These are phyloP conservation scores for Aspergillus nomiae DNA, from an alignment of 2,329 filamentous ascomycete genomes.

Conservation along the genomic window DNA sequence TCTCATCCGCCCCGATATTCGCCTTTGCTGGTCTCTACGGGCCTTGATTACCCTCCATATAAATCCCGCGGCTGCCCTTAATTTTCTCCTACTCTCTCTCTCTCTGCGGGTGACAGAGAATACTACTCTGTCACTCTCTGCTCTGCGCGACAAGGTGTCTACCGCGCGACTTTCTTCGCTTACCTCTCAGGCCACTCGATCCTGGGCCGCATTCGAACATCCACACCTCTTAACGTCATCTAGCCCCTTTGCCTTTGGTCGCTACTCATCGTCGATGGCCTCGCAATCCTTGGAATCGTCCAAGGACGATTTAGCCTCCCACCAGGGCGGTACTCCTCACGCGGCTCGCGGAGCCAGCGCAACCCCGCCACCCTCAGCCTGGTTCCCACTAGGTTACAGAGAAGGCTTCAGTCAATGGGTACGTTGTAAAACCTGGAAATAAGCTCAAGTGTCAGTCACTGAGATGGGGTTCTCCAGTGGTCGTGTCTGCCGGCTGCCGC, in stretches of 20 bases:
- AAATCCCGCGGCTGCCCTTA: constrained; percentile 1
- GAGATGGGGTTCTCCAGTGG: constrained; percentile 63
- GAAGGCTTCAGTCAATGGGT: constrained; percentile 93
- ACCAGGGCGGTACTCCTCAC: constrained; percentile 29
- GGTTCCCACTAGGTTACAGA: constrained; percentile 88
- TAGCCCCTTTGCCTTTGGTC: constrained; percentile 16
- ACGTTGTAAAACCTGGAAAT: constrained; percentile 36
- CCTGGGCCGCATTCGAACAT: constrained; percentile 26
- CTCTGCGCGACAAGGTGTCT: constrained; percentile 31
- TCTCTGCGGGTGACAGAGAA: constrained; percentile 26
- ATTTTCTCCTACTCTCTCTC: not conserved
- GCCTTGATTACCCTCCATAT: constrained; percentile 9
- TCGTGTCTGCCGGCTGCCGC: constrained; percentile 75
- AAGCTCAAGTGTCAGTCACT: constrained; percentile 19
- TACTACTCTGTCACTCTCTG: constrained; percentile 24
- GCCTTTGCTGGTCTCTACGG: constrained; percentile 12
- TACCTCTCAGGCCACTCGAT: constrained; percentile 26
- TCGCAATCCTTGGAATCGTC: constrained; percentile 39
- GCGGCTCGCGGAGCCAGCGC: constrained; percentile 34
- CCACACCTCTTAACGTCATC: constrained; percentile 15
- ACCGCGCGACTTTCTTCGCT: constrained; percentile 23
- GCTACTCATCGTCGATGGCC: constrained; percentile 35
- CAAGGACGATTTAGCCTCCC: constrained; percentile 27
- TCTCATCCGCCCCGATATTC: constrained; percentile 10
- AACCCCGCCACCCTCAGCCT: constrained; percentile 41